Evolutionary conservation across 2,329 filamentous ascomycete species (phyloP).

Genomic region (Xylaria sp.): DNA sequence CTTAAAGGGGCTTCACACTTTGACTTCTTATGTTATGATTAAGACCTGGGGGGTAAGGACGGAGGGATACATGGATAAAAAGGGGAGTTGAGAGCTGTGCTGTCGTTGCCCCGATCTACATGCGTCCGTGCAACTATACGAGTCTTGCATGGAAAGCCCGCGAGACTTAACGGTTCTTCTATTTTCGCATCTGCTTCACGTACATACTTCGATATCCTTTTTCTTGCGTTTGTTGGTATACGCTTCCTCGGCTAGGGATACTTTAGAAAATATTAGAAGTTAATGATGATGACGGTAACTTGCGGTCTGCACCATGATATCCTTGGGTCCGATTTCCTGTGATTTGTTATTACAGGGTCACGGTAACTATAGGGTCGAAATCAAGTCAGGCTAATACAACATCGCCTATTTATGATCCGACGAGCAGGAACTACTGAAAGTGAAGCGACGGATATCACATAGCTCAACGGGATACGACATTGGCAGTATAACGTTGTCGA

Average conservation of each 20-base stretch:
- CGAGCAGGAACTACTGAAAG: not conserved
- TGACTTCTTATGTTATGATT: conserved; percentile 19
- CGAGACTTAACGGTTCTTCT: conserved; percentile 19
- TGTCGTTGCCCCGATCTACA: conserved; percentile 4
- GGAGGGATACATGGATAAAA: conserved; percentile 12
- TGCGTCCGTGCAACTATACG: conserved; percentile 15
- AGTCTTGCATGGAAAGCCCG: not conserved
- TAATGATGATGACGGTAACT: conserved; percentile 31
- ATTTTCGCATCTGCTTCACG: conserved; percentile 10
- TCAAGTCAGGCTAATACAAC: not conserved
- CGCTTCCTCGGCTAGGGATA: conserved; percentile 27
- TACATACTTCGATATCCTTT: conserved; percentile 22
- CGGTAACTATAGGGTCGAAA: not conserved
- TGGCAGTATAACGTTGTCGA: too few species aligned
- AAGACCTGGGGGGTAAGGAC: not conserved
- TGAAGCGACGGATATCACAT: too few species aligned
- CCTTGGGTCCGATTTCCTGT: not conserved
- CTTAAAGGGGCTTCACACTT: conserved; percentile 26
- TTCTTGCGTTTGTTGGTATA: conserved; percentile 21
- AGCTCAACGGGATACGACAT: too few species aligned
- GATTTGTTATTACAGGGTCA: not conserved
- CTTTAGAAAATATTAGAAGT: conserved; percentile 28
- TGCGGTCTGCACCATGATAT: not conserved
- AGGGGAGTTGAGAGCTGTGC: conserved; percentile 20
- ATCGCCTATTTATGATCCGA: not conserved